Percentiles rank a stretch among this genome's conserved stretches.
Conservation (phyloP, 352 stramenopile genomes). For the Globisporangium mamillatum region DNA sequence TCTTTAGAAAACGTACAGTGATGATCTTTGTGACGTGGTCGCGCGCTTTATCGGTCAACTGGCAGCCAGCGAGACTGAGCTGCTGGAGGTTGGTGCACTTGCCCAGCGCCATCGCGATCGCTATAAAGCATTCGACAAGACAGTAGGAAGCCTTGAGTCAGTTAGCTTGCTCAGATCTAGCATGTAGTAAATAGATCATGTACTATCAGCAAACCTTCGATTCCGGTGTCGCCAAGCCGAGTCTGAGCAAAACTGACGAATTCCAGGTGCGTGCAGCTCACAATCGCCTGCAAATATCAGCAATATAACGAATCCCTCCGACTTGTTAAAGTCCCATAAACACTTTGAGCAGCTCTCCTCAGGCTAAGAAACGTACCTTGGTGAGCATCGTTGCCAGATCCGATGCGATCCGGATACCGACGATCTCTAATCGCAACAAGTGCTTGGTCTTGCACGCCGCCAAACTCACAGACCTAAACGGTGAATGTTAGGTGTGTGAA, state of each 20-base stretch:
- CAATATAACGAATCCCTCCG: not conserved
- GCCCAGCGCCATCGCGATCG: conserved; percentile 37
- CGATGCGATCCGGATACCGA: conserved; percentile 28
- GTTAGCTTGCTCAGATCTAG: too few species aligned
- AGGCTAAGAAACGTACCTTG: conserved; percentile 22
- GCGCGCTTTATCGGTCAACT: conserved; percentile 48
- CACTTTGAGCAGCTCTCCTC: too few species aligned
- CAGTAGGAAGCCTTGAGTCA: too few species aligned
- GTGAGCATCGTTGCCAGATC: conserved; percentile 23
- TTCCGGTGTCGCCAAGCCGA: conserved; percentile 13
- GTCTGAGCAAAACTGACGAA: conserved; percentile 20
- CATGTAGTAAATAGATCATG: not conserved
- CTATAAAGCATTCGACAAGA: conserved; percentile 12
- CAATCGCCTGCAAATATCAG: conserved; percentile 21
- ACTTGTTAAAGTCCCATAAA: not conserved
- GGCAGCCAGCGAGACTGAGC: conserved; percentile 41
- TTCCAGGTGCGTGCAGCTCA: conserved; percentile 21
- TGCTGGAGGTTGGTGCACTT: conserved; percentile 37
- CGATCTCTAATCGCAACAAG: conserved; percentile 35
- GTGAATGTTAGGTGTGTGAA: not conserved
- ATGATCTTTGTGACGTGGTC: conserved; percentile 60
- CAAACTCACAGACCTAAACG: conserved; percentile 21
- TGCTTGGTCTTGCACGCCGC: conserved; percentile 28
- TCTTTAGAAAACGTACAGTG: conserved; percentile 20
- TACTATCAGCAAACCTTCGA: conserved; percentile 10